Percentiles rank a stretch among this genome's conserved stretches.
phyloP scores from a whole-genome alignment of 2,329 filamentous ascomycete genomes.

The Botryotinia globosa region DNA sequence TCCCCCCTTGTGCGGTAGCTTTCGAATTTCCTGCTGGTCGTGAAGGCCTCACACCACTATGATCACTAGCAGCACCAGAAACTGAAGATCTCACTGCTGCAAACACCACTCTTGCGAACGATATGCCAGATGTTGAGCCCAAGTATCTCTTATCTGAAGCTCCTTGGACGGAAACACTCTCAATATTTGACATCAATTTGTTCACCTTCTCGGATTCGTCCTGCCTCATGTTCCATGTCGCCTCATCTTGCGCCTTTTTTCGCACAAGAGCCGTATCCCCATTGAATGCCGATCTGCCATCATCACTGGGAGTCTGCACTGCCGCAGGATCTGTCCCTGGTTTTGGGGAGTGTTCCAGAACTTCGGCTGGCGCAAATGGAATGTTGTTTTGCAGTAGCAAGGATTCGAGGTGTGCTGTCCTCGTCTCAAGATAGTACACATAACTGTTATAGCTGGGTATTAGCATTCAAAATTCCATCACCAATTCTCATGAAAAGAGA shows the following conservation, averaged over 20 bases:
- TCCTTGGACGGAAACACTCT: conserved; percentile 75
- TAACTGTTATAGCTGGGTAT: conserved; percentile 56
- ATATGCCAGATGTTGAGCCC: conserved; percentile 84
- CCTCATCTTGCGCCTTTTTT: conserved; percentile 32
- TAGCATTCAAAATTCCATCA: not conserved
- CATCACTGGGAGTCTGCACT: conserved; percentile 36
- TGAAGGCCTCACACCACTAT: conserved; percentile 57
- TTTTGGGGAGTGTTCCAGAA: conserved; percentile 62
- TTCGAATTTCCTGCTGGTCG: conserved; percentile 48
- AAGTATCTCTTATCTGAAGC: conserved; percentile 77
- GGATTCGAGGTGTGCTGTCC: conserved; percentile 78
- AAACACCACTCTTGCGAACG: conserved; percentile 90
- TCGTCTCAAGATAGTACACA: conserved; percentile 89
- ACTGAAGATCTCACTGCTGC: conserved; percentile 80
- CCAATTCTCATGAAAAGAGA: not conserved
- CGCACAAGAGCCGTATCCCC: conserved; percentile 23
- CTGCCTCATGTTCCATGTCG: conserved; percentile 43
- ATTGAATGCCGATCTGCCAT: conserved; percentile 29
- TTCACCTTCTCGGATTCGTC: conserved; percentile 61
- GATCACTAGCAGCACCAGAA: conserved; percentile 63
- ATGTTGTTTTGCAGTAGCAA: conserved; percentile 69
- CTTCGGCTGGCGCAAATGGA: conserved; percentile 65
- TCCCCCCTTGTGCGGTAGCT: conserved; percentile 50
- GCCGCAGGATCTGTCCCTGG: conserved; percentile 35
- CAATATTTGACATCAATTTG: conserved; percentile 65